phyloP scores from a whole-genome alignment of 345 rosid genomes.

The Rhodamnia rubescens region DNA sequence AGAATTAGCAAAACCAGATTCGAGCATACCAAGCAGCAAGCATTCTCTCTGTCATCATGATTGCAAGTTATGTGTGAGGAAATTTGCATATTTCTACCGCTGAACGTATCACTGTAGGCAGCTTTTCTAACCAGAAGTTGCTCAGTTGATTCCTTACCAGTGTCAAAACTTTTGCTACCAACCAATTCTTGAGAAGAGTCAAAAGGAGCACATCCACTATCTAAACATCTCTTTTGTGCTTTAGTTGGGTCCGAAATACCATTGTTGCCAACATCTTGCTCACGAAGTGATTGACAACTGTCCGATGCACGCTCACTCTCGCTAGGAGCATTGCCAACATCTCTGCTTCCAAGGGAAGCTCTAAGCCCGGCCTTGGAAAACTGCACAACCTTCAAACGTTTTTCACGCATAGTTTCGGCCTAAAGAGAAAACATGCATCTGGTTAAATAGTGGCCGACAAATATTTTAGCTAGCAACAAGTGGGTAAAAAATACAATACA shows the following conservation, averaged over 20 bases:
- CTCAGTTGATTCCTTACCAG: not conserved
- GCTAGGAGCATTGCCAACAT: not conserved
- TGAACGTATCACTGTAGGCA: not conserved
- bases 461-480: not conserved
- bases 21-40: not conserved
- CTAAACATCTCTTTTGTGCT: not conserved
- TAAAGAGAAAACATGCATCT: constrained; percentile 3
- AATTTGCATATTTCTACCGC: not conserved
- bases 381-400: constrained; percentile 44
- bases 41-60: not conserved
- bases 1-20: not conserved
- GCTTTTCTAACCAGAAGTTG: not conserved
- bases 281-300: not conserved
- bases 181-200: not conserved
- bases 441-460: not conserved
- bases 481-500: constrained; percentile 7
- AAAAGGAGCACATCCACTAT: not conserved
- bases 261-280: not conserved
- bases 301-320: not conserved
- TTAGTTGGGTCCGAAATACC: not conserved
- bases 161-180: not conserved
- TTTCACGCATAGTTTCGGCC: constrained; percentile 53
- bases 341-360: constrained; percentile 9
- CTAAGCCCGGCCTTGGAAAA: constrained; percentile 50
- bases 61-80: not conserved